Evolutionary conservation across 1,139 yeast genomes (phyloP), one percentile per base, ranked within the genome.

Genomic region (Spathaspora jeffriesii): DNA sequence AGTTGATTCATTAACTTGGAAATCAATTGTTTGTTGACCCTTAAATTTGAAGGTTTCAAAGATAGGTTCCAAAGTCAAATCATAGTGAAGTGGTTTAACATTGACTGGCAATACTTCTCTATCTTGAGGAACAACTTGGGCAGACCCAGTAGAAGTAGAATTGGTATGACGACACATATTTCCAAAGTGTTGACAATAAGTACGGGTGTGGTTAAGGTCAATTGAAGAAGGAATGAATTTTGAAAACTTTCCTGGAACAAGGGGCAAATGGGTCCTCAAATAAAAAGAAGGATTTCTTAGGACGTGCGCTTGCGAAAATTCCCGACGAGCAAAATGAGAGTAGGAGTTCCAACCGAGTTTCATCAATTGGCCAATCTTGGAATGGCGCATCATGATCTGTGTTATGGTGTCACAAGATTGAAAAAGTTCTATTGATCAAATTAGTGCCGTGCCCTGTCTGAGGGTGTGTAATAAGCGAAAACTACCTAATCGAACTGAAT

Each of bases 101-200:
- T 84, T 80, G 41, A 79, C 72, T 43, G 96, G 96, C 53, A 88
- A 78, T 31, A 87, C 79, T 63, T 86, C 88, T 60, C 90, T 79
- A 43, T 74, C 81, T 45, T 55, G 53, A 28, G 61, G 53, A 37
- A 55, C 55, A 32, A 51, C 49, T 39, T 54, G 56, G n/a, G 62
- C 48, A 40, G 52, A 43, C n/a, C 58, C 47, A 22, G 28, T 25
- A 25, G 47, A 27, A 30, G 53, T 43, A n/a, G 50, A 44, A 40
- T 43, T 46, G 28, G 45, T 20, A 32, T 46, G 47, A 43, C 51
- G 51, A 46, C 57, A 56, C 59, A 56, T 57, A 21, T 48, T 44
- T 14, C 21, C 38, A n/a, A 34, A 44, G 32, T 38, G 46, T 34
- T 34, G 38, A 40, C 47, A 47, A 43, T 47, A 47, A 18, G 41